Conservation (phyloP, 179 eudicot genomes). For the Beta macrorhiza region DNA sequence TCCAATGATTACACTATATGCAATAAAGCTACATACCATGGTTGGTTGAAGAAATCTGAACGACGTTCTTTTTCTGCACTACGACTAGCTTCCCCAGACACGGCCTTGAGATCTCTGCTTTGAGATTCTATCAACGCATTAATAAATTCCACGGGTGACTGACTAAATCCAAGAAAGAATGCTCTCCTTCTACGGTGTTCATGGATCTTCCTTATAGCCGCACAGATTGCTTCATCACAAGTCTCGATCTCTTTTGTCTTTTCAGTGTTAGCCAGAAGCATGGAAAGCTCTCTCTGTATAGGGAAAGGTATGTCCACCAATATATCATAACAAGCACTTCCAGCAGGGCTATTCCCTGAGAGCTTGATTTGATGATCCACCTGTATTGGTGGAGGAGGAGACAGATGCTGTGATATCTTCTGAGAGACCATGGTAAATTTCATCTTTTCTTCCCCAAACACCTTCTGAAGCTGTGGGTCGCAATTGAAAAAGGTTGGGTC, state of each 20-base stretch:
- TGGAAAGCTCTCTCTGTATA: slow-evolving; percentile 79
- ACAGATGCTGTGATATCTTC: slow-evolving; percentile 64
- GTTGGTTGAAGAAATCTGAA: slow-evolving; percentile 85
- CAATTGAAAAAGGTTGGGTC: slow-evolving; percentile 78
- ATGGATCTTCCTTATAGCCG: slow-evolving; percentile 76
- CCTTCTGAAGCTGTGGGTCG: slow-evolving; percentile 67
- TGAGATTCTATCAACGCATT: slow-evolving; percentile 85
- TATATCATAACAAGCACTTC: slow-evolving; percentile 81
- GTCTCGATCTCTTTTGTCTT: slow-evolving; percentile 77
- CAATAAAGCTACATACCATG: slow-evolving; percentile 52
- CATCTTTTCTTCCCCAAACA: slow-evolving; percentile 86
- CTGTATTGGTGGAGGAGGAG: slow-evolving; percentile 73
- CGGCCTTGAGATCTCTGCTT: slow-evolving; percentile 71
- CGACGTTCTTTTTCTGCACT: slow-evolving; percentile 78
- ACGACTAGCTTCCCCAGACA: slow-evolving; percentile 76
- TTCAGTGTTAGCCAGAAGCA: slow-evolving; percentile 77
- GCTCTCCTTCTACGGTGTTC: slow-evolving; percentile 85
- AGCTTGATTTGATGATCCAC: slow-evolving; percentile 80
- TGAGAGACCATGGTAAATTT: slow-evolving; percentile 68
- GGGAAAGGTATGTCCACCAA: slow-evolving; percentile 89
- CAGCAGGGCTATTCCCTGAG: slow-evolving; percentile 64
- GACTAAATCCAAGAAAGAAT: slow-evolving; percentile 91
- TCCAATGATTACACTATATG: neutral
- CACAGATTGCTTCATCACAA: slow-evolving; percentile 79
- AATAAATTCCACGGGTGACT: slow-evolving; percentile 83